These are phyloP conservation scores for Flaveria ramosissima DNA, from an alignment of 129 eudicot species.

Conservation along the genomic window DNA sequence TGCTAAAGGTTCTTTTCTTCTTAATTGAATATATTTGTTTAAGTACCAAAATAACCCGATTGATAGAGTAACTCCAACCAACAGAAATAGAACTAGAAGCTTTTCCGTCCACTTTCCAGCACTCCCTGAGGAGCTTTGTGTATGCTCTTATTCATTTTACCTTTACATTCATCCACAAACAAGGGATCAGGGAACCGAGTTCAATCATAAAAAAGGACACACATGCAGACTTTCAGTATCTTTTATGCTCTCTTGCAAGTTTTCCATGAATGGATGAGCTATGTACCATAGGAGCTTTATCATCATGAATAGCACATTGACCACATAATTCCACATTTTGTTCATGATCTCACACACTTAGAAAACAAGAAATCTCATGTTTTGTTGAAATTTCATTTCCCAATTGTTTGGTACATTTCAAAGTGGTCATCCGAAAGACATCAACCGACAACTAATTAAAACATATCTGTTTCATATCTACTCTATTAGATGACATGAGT, in stretches of 20 bases:
- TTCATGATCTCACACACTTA: slow-evolving; percentile 32
- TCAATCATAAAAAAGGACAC: slow-evolving; percentile 47
- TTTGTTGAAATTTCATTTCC: slow-evolving; percentile 26
- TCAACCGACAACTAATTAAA: neutral
- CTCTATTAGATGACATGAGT: too few species aligned
- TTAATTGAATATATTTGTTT: slow-evolving; percentile 40
- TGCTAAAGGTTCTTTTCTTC: slow-evolving; percentile 68
- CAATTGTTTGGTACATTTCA: slow-evolving; percentile 43
- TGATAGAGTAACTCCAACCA: slow-evolving; percentile 51
- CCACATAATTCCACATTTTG: slow-evolving; percentile 26
- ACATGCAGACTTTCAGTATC: slow-evolving; percentile 42
- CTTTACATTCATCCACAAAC: slow-evolving; percentile 38
- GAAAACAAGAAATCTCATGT: slow-evolving; percentile 36
- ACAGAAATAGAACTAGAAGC: slow-evolving; percentile 47
- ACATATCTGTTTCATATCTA: too few species aligned
- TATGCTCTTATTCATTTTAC: slow-evolving; percentile 31
- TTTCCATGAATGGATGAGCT: neutral
- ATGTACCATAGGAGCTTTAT: neutral
- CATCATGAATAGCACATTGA: slow-evolving; percentile 24
- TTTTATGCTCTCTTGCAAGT: neutral
- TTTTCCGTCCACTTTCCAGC: slow-evolving; percentile 69
- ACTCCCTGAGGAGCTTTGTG: slow-evolving; percentile 37
- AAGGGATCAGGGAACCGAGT: slow-evolving; percentile 38
- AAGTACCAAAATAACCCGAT: slow-evolving; percentile 57
- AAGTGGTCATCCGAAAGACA: slow-evolving; percentile 42